A percentile compares a stretch with the other conserved stretches of the same genome.
Evolutionary conservation across 106 monocot genomes (phyloP).

Genomic region (Dendrobium officinale): DNA sequence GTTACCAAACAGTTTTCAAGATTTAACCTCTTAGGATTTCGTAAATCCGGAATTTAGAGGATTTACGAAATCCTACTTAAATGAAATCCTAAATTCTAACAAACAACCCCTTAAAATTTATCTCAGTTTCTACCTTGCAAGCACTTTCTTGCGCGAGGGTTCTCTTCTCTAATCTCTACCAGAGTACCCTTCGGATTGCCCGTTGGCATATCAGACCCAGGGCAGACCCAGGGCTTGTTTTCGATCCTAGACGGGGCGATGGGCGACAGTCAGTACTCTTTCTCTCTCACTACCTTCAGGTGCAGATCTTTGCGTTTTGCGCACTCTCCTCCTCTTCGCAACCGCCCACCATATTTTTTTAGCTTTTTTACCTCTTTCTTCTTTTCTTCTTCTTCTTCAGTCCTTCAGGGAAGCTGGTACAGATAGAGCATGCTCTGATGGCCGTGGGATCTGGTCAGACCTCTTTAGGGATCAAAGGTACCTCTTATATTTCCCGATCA

Average conservation of each 20-base stretch:
- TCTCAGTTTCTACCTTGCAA: no score
- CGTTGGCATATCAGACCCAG: neutral
- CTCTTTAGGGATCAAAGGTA: conserved; percentile 98
- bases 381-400: conserved; percentile 27
- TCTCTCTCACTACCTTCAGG: conserved; percentile 30
- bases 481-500: neutral
- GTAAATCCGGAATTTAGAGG: no score
- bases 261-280: conserved; percentile 20
- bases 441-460: conserved; percentile 98
- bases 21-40: no score
- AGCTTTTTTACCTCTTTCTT: neutral
- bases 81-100: no score
- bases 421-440: conserved; percentile 92
- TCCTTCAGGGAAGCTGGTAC: conserved; percentile 94
- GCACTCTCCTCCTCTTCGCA: neutral
- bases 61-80: no score
- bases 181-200: no score
- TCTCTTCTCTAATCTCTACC: neutral
- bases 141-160: neutral
- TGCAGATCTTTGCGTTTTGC: neutral
- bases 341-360: neutral
- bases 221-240: neutral
- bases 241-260: neutral
- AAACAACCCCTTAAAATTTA: no score
- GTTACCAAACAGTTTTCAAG: no score